Conservation (phyloP, 345 rosid species). For the Arabidopsis thaliana region DNA sequence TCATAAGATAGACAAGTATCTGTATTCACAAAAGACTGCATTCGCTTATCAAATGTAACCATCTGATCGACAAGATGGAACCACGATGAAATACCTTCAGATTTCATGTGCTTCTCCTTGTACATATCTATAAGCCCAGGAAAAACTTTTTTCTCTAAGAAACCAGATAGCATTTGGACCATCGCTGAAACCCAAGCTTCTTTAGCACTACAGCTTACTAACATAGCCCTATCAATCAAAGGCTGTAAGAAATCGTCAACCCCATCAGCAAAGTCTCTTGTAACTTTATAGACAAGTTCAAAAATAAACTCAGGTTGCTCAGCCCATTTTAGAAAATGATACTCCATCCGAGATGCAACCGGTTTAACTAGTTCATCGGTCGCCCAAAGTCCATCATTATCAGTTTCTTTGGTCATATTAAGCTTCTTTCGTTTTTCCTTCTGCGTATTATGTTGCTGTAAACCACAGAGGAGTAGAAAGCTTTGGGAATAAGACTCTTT, state of each 20-base stretch:
- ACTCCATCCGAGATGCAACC: slow-evolving; percentile 71
- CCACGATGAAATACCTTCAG: slow-evolving; percentile 66
- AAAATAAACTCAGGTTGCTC: slow-evolving; percentile 72
- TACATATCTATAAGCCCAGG: slow-evolving; percentile 55
- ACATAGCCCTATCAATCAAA: slow-evolving; percentile 70
- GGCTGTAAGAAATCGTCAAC: slow-evolving; percentile 81
- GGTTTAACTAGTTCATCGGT: slow-evolving; percentile 76
- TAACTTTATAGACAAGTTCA: slow-evolving; percentile 66
- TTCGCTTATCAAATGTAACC: slow-evolving; percentile 68
- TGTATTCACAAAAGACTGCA: slow-evolving; percentile 56
- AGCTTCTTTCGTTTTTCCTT: slow-evolving; percentile 60
- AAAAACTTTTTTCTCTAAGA: slow-evolving; percentile 58
- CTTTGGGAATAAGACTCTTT: slow-evolving; percentile 61
- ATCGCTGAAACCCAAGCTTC: slow-evolving; percentile 89
- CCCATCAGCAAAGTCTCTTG: slow-evolving; percentile 67
- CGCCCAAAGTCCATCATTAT: slow-evolving; percentile 59
- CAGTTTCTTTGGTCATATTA: slow-evolving; percentile 33
- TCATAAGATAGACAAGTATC: slow-evolving; percentile 56
- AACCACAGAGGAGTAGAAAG: slow-evolving; percentile 70
- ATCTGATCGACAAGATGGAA: slow-evolving; percentile 75
- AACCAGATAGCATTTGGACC: slow-evolving; percentile 67
- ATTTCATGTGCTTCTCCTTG: slow-evolving; percentile 53
- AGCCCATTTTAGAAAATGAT: slow-evolving; percentile 77
- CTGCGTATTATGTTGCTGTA: slow-evolving; percentile 63
- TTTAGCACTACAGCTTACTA: slow-evolving; percentile 66